phyloP scores from a whole-genome alignment of 306 rosid species.

The Casuarina cunninghamiana region DNA sequence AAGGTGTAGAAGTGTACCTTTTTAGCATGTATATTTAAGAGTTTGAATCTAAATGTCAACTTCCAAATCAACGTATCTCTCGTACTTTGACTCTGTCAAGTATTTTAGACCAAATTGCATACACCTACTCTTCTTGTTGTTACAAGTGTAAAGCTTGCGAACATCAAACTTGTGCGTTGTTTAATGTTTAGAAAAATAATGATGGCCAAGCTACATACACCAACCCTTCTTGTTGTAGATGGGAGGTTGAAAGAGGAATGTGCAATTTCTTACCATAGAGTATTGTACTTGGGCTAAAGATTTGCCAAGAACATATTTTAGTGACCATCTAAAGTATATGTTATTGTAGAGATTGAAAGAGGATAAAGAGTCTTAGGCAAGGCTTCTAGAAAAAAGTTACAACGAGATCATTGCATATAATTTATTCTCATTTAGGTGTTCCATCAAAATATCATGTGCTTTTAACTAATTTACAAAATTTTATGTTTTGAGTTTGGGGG shows the following conservation, averaged over 20 bases:
- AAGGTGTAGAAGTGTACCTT: no score
- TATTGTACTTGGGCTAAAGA: conserved; percentile 99
- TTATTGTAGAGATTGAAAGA: conserved; percentile 62
- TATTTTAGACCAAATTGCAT: no score
- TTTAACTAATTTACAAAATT: conserved; percentile 14
- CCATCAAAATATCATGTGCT: neutral
- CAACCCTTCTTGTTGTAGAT: conserved; percentile 83
- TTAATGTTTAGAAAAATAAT: conserved; percentile 91
- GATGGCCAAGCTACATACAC: conserved; percentile 98
- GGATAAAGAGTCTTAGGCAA: conserved; percentile 80
- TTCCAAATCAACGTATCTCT: no score
- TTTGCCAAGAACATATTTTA: conserved; percentile 80
- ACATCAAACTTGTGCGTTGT: conserved; percentile 95
- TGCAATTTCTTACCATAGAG: conserved; percentile 88
- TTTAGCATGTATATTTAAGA: no score
- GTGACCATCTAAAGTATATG: conserved; percentile 90
- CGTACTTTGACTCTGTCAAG: no score
- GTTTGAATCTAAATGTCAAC: no score
- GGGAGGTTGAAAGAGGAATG: conserved; percentile 91
- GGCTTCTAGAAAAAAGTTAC: conserved; percentile 72
- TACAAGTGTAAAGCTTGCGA: conserved; percentile 99
- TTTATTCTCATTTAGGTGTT: conserved; percentile 2
- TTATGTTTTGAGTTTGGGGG: no score
- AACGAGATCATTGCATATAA: conserved; percentile 68
- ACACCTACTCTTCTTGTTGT: conserved; percentile 29